These are phyloP conservation scores for Alternaria atra DNA, from an alignment of 2,329 filamentous ascomycete genomes.

Conservation along the genomic window DNA sequence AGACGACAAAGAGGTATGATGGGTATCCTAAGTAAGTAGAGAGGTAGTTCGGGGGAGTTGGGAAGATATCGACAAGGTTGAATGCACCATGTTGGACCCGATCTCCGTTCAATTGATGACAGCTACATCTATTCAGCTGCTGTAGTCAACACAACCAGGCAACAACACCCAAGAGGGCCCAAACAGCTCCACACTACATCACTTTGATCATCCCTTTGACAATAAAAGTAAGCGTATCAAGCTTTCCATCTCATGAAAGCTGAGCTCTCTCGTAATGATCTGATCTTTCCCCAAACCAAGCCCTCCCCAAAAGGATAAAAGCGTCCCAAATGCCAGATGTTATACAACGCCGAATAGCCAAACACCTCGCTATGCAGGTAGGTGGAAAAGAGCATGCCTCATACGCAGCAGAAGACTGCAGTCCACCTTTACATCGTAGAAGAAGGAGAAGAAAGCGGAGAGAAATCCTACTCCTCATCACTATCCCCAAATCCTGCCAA, in stretches of 20 bases:
- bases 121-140: neutral
- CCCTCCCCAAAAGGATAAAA: neutral
- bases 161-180: neutral
- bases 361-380: slow-evolving; percentile 52
- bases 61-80: too few species aligned
- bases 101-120: neutral
- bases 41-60: too few species aligned
- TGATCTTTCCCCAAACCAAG: neutral
- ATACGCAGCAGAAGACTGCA: too few species aligned
- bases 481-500: slow-evolving; percentile 49
- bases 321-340: neutral
- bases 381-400: neutral
- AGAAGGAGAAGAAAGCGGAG: too few species aligned
- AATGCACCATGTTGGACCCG: too few species aligned
- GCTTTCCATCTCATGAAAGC: neutral
- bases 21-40: too few species aligned
- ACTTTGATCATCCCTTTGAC: neutral
- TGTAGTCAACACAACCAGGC: neutral
- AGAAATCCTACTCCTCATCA: slow-evolving; percentile 23
- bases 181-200: neutral
- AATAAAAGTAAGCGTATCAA: neutral
- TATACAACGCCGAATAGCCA: slow-evolving; percentile 36
- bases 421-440: slow-evolving; percentile 12
- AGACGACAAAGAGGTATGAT: too few species aligned
- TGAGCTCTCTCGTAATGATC: neutral